phyloP scores from a whole-genome alignment of 208 protist species.

The Chromosphaera perkinsii region DNA sequence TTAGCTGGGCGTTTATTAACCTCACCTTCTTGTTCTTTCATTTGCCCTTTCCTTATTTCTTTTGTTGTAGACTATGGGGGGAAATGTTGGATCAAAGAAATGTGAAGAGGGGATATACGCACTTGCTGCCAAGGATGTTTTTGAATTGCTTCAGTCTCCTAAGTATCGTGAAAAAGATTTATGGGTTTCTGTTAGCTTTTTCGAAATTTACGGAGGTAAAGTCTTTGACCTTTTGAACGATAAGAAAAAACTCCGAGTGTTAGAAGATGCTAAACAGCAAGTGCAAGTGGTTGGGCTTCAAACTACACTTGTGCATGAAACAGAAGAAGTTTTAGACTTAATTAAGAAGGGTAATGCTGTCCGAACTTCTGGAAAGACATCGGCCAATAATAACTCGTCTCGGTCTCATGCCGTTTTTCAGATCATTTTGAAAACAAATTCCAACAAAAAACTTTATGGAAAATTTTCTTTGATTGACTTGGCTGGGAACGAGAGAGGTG shows the following conservation, averaged over 20 bases:
- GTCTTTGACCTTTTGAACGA: constrained; percentile 87
- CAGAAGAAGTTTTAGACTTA: constrained; percentile 76
- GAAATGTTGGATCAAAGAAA: constrained; percentile 80
- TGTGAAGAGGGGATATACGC: no score
- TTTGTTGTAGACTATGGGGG: no score
- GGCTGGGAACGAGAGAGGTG: constrained; percentile 91
- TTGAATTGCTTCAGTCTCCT: constrained; percentile 55
- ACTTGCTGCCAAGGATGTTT: constrained; percentile 78
- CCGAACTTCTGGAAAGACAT: constrained; percentile 75
- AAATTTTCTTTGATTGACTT: constrained; percentile 97
- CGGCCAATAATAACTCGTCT: constrained; percentile 68
- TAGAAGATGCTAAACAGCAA: constrained; percentile 79
- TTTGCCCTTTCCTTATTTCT: no score
- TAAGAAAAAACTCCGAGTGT: constrained; percentile 67
- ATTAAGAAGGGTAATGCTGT: constrained; percentile 76
- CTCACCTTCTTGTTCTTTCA: no score
- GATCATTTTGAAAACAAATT: constrained; percentile 44
- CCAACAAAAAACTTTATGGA: constrained; percentile 48
- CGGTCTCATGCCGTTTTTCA: constrained; percentile 73
- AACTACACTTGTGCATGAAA: constrained; percentile 70
- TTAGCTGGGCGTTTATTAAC: no score
- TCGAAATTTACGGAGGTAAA: constrained; percentile 83
- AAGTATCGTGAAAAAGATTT: no score
- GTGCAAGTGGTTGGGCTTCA: constrained; percentile 81
- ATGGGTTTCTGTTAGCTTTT: constrained; percentile 61